phyloP scores from a whole-genome alignment of 495 filamentous ascomycete species.

The Podospora appendiculata region DNA sequence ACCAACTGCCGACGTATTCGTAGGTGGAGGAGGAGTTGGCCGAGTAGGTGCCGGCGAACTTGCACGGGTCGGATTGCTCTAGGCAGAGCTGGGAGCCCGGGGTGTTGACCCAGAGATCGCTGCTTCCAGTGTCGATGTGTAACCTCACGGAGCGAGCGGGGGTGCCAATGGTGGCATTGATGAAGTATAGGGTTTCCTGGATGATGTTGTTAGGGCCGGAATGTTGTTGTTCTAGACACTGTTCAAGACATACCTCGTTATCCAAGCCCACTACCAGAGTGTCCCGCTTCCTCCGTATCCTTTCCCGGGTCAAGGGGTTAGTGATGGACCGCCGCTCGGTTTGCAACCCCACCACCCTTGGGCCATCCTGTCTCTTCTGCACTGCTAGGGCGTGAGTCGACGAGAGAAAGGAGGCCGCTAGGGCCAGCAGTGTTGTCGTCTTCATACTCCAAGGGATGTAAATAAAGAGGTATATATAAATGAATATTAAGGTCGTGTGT shows the following conservation, averaged over 20 bases:
- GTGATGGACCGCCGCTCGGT: constrained; percentile 32
- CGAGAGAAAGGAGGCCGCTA: constrained; percentile 13
- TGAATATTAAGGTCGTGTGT: too few relatives aligned
- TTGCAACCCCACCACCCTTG: constrained; percentile 41
- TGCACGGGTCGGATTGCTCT: constrained; percentile 38
- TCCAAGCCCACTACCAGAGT: constrained; percentile 34
- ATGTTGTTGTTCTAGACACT: background rate
- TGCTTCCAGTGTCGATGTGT: constrained; percentile 78
- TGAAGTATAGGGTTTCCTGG: constrained; percentile 60
- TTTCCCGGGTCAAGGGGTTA: constrained; percentile 35
- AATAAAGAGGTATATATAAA: too few relatives aligned
- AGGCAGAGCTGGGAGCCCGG: constrained; percentile 54
- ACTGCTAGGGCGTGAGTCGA: constrained; percentile 11
- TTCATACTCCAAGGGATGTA: background rate
- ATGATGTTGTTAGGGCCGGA: background rate
- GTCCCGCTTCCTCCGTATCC: constrained; percentile 34
- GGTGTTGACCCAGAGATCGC: constrained; percentile 83
- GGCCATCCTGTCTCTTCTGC: constrained; percentile 14
- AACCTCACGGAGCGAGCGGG: constrained; percentile 56
- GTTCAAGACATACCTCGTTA: constrained; percentile 33
- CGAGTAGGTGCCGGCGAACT: constrained; percentile 55
- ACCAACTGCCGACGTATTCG: constrained; percentile 63
- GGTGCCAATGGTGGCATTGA: constrained; percentile 66
- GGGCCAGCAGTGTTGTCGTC: constrained; percentile 5
- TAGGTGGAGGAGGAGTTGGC: constrained; percentile 79